Evolutionary conservation across 2,329 filamentous ascomycete genomes (phyloP), one percentile per base, ranked within the genome.

Genomic region (Paraphaeosphaeria minitans): DNA sequence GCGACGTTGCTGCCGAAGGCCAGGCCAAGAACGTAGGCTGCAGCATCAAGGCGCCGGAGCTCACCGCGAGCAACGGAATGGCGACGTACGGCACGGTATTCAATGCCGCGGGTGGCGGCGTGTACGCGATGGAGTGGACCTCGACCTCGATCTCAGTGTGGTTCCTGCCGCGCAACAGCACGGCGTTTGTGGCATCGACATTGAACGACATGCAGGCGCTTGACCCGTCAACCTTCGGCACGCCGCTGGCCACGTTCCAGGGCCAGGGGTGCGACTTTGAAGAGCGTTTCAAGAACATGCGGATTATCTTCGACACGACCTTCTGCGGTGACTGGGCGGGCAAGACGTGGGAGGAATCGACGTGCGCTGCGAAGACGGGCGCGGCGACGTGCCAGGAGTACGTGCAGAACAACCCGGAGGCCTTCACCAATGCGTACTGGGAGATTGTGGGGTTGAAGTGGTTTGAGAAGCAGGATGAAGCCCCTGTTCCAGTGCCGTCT

Each of bases 311-410:
- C 55, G 78, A 84, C 66, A 81, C 77, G 0, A 78, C 80, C 1
- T 84, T 85, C 66, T 85, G 83, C 54, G 83, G 83, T 41, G 78
- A 81, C 46, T 85, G 83, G 82, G 83, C 82, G 12, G 82, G 82
- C n/a, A 67, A 62, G 37, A 67, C 88, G 46, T 96, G 89, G 88
- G 69, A 72, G 42, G 66, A 75, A 27, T 53, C 51, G 5, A 48
- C 42, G 4, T 73, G 72, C 55, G 57, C 53, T 14, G 55, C 53
- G 9, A 73, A 68, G 55, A 76, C 72, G 24, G 79, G 85, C 56
- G 88, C 85, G 0, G 60, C 74, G 39, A 87, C 62, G 4, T 78
- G 75, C 58, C 62, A 73, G 43, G 66, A 59, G 22, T 77, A 68
- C 62, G 74, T 78, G 7, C 27, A 61, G 14, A 61, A 70, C 8